Percentiles rank a stretch among this genome's conserved stretches.
Evolutionary conservation across 805 yeast genomes (phyloP).

Genomic region (Kazachstania kunashirensis): DNA sequence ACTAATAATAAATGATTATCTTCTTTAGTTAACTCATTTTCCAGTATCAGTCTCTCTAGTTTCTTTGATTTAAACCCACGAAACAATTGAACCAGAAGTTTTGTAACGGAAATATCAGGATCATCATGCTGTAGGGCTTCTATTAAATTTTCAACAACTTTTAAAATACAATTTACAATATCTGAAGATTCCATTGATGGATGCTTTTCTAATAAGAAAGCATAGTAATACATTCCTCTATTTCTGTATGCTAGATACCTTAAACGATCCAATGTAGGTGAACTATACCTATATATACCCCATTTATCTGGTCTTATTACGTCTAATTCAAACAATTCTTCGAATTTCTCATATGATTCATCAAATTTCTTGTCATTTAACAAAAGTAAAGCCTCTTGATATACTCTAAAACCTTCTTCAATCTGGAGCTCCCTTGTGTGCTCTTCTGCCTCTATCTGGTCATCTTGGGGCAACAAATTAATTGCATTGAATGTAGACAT

Average conservation of each 20-base stretch:
- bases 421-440: slow-evolving; percentile 85
- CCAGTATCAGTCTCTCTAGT: slow-evolving; percentile 48
- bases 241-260: slow-evolving; percentile 75
- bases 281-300: slow-evolving; percentile 27
- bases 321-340: slow-evolving; percentile 55
- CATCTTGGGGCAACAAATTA: slow-evolving; percentile 65
- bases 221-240: slow-evolving; percentile 61
- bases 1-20: slow-evolving; percentile 16
- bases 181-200: slow-evolving; percentile 25
- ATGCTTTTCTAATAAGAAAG: slow-evolving; percentile 24
- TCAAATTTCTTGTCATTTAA: slow-evolving; percentile 44
- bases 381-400: slow-evolving; percentile 55
- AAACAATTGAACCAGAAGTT: slow-evolving; percentile 43
- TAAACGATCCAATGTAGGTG: slow-evolving; percentile 65
- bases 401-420: slow-evolving; percentile 73
- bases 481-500: slow-evolving; percentile 70
- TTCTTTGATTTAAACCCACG: slow-evolving; percentile 38
- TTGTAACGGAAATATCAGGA: slow-evolving; percentile 49
- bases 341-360: slow-evolving; percentile 47
- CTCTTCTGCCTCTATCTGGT: slow-evolving; percentile 63
- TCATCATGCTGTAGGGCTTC: slow-evolving; percentile 59
- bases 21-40: slow-evolving; percentile 43
- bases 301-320: slow-evolving; percentile 45
- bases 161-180: slow-evolving; percentile 36
- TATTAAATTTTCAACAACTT: slow-evolving; percentile 50